Evolutionary conservation across 208 protist species (phyloP).

Genomic region (Leishmania major): DNA sequence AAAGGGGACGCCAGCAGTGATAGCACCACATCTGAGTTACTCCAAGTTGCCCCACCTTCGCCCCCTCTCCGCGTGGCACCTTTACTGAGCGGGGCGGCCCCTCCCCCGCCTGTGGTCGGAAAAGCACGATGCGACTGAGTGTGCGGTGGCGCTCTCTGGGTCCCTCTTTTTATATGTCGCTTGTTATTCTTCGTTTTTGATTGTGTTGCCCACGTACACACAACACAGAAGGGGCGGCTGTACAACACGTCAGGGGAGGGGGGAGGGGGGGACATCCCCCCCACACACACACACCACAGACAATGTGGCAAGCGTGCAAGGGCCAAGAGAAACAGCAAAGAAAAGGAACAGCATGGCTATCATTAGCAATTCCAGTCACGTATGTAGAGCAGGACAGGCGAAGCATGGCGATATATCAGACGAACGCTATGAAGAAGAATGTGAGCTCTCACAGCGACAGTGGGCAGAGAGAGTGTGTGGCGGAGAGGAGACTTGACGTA

Average conservation of each 20-base stretch:
- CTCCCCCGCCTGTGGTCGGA: neutral
- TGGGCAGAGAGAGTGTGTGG: neutral
- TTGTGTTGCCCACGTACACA: too few species aligned
- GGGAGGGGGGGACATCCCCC: too few species aligned
- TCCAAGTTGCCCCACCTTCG: neutral
- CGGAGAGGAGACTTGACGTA: neutral
- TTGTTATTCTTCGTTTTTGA: too few species aligned
- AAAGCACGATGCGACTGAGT: neutral
- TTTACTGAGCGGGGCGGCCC: neutral
- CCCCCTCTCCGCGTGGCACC: neutral
- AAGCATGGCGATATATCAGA: too few species aligned
- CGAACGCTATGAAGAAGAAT: too few species aligned
- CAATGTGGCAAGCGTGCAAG: neutral
- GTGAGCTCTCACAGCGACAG: neutral
- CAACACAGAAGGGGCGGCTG: too few species aligned
- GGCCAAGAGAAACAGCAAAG: neutral
- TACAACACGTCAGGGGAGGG: too few species aligned
- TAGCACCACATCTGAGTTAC: neutral
- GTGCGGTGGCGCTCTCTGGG: neutral
- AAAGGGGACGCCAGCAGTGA: neutral
- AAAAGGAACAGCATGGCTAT: neutral
- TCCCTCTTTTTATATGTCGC: neutral
- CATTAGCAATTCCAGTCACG: neutral
- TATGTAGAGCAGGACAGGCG: too few species aligned
- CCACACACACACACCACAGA: too few species aligned